Conservation (phyloP, 192 early-diverging fungal genomes). For the Dissophora ornata region DNA sequence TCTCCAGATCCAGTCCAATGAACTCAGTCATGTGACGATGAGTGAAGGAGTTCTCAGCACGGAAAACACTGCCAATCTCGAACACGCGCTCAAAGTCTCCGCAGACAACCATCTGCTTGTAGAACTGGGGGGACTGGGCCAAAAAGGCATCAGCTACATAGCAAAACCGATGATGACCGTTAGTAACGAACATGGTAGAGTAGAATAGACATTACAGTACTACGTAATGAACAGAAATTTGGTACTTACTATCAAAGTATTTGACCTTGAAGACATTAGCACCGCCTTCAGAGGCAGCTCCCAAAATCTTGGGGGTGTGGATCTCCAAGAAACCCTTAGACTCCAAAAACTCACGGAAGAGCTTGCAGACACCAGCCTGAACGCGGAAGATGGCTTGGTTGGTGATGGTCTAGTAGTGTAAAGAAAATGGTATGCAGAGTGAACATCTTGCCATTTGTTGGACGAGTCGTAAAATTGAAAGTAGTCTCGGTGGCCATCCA, state of each 20-base stretch:
- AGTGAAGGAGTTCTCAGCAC: conserved; percentile 98
- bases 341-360: conserved; percentile 96
- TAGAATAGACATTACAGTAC: too few species aligned
- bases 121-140: conserved; percentile 98
- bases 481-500: too few species aligned
- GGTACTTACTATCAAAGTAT: conserved; percentile 94
- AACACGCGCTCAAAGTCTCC: conserved; percentile 98
- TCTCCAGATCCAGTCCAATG: conserved; percentile 98
- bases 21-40: conserved; percentile 99
- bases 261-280: conserved; percentile 97
- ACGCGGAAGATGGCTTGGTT: conserved; percentile 98
- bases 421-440: too few species aligned
- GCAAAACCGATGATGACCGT: neutral
- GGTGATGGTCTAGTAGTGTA: conserved; percentile 76
- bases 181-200: neutral
- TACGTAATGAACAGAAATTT: too few species aligned
- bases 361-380: conserved; percentile 90
- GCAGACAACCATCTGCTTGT: conserved; percentile 99
- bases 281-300: conserved; percentile 94
- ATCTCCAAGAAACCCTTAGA: conserved; percentile 91
- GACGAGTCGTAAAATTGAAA: too few species aligned
- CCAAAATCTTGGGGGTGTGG: conserved; percentile 97
- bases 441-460: too few species aligned
- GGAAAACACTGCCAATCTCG: conserved; percentile 96
- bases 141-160: conserved; percentile 82